phyloP scores from a whole-genome alignment of 1,139 yeast species.

The Suhomyces wounanorum region DNA sequence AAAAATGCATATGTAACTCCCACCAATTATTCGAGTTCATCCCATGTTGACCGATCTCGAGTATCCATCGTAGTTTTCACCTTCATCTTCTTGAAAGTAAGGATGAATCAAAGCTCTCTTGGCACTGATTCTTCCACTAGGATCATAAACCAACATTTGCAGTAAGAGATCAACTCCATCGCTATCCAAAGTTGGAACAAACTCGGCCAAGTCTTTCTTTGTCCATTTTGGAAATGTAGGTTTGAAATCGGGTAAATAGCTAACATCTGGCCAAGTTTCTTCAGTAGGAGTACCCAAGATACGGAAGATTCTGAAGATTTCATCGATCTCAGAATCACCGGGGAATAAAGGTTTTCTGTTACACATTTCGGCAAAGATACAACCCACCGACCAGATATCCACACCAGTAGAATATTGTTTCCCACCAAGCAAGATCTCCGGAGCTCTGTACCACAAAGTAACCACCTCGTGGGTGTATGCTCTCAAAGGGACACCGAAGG shows the following conservation, averaged over 20 bases:
- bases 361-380: conserved; percentile 98
- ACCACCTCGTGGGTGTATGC: conserved; percentile 98
- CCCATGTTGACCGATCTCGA: conserved; percentile 46
- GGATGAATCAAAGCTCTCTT: conserved; percentile 90
- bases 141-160: conserved; percentile 84
- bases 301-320: conserved; percentile 91
- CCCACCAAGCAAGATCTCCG: conserved; percentile 93
- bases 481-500: conserved; percentile 94
- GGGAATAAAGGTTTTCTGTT: conserved; percentile 94
- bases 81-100: conserved; percentile 63
- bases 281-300: conserved; percentile 94
- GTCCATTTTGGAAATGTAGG: conserved; percentile 96
- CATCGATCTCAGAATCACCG: conserved; percentile 97
- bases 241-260: conserved; percentile 90
- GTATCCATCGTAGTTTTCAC: conserved; percentile 30
- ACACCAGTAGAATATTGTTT: conserved; percentile 98
- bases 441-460: conserved; percentile 97
- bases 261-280: conserved; percentile 95
- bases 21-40: conserved; percentile 14
- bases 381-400: conserved; percentile 98
- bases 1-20: conserved; percentile 1
- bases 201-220: conserved; percentile 65
- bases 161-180: conserved; percentile 84
- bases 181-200: conserved; percentile 79
- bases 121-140: conserved; percentile 91